Evolutionary conservation across 441 rosid species (phyloP).

Genomic region (Dalechampia spathulata): DNA sequence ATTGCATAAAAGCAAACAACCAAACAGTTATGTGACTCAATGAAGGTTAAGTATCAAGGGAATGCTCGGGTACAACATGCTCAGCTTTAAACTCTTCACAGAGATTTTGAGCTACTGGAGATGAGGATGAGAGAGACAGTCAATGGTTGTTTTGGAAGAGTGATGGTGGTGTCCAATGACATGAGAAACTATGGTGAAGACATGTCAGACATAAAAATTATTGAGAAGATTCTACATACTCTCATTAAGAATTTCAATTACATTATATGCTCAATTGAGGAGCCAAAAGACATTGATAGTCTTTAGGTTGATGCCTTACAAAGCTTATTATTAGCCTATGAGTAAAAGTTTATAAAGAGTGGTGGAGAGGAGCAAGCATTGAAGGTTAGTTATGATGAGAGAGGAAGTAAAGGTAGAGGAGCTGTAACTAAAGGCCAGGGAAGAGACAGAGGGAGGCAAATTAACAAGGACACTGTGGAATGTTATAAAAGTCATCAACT

Average conservation of each 20-base stretch:
- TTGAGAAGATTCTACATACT: not conserved
- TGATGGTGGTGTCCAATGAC: not conserved
- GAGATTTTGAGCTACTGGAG: not conserved
- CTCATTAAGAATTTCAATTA: not conserved
- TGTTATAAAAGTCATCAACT: constrained; percentile 3
- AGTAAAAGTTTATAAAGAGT: not conserved
- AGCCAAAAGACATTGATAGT: not conserved
- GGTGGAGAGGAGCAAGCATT: constrained; percentile 1
- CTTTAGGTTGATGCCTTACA: not conserved
- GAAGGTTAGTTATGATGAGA: constrained; percentile 2
- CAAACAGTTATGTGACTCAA: not conserved
- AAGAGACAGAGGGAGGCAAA: not conserved
- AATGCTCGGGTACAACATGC: not conserved
- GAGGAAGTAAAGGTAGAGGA: constrained; percentile 2
- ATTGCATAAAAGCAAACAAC: not conserved
- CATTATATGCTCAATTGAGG: not conserved
- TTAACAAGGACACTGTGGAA: not conserved
- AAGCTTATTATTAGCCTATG: too few species aligned
- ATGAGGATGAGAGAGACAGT: not conserved
- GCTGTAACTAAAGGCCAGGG: not conserved
- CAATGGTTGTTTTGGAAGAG: not conserved
- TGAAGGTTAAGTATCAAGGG: not conserved
- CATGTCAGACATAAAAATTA: not conserved
- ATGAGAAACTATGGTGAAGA: not conserved
- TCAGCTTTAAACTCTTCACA: not conserved